Evolutionary conservation across 78 protist species (phyloP).

Genomic region (Tieghemostelium lacteum): DNA sequence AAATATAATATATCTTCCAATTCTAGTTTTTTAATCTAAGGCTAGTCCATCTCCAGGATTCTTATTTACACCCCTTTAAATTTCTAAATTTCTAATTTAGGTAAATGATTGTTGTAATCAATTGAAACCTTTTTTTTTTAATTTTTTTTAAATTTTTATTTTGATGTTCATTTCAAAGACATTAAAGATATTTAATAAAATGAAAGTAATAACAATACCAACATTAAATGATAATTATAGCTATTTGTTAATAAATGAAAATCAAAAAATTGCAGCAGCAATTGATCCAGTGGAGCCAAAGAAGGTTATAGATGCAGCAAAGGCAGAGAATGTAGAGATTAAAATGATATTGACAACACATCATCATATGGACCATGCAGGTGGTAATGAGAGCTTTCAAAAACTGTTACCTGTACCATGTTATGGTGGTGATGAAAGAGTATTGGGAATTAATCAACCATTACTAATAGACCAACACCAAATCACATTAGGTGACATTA

Average conservation of each 20-base stretch:
- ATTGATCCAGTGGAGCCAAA: constrained; percentile 88
- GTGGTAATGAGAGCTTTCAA: constrained; percentile 77
- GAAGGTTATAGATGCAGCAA: constrained; percentile 48
- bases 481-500: constrained; percentile 53
- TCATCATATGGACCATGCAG: constrained; percentile 92
- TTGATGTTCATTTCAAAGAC: no score
- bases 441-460: constrained; percentile 45
- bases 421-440: constrained; percentile 83
- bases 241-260: constrained; percentile 75
- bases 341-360: constrained; percentile 84
- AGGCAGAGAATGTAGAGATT: constrained; percentile 18
- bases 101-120: no score
- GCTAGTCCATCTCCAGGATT: no score
- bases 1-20: no score
- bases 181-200: constrained; percentile 16
- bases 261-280: constrained; percentile 40
- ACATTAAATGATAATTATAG: constrained; percentile 80
- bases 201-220: constrained; percentile 57
- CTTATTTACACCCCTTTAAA: no score
- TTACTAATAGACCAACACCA: constrained; percentile 30
- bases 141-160: no score
- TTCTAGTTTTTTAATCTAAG: no score
- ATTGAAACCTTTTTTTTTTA: no score
- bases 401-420: constrained; percentile 25
- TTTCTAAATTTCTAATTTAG: no score